Percentiles rank a stretch among this genome's conserved stretches.
phyloP scores from a whole-genome alignment of 345 rosid genomes.

The Viola odorata region DNA sequence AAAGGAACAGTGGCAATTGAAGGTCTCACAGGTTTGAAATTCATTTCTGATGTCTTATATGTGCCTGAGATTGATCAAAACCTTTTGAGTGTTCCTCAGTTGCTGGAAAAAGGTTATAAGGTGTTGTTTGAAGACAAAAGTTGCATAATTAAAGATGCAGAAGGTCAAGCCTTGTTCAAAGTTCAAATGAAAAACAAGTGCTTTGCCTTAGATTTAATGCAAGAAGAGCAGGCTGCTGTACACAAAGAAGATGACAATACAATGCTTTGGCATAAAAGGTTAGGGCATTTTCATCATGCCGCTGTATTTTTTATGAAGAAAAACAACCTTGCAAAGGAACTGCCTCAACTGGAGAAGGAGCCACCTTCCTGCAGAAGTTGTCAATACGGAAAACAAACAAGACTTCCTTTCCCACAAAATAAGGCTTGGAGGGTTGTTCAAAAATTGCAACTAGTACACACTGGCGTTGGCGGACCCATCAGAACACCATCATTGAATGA shows the following conservation, averaged over 20 bases:
- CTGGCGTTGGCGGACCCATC: too few species aligned
- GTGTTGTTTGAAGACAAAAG: too few species aligned
- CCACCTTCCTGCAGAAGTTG: not conserved
- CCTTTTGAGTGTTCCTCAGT: not conserved
- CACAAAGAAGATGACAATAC: not conserved
- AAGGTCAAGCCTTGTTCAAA: not conserved
- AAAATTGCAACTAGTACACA: too few species aligned
- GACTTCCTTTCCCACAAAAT: not conserved
- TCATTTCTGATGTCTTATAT: not conserved
- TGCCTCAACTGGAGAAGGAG: not conserved
- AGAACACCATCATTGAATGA: too few species aligned
- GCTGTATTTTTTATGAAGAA: too few species aligned
- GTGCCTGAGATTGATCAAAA: not conserved
- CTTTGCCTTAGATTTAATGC: not conserved
- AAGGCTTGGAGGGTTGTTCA: too few species aligned
- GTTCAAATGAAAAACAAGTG: not conserved
- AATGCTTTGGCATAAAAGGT: not conserved
- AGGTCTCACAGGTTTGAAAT: not conserved
- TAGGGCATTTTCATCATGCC: not conserved
- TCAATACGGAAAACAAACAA: not conserved
- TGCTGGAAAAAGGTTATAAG: not conserved
- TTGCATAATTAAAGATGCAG: not conserved
- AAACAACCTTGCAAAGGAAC: too few species aligned
- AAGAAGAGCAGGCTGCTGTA: not conserved
- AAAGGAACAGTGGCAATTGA: not conserved